phyloP scores from a whole-genome alignment of 2,329 filamentous ascomycete genomes.

The Myotisia sp. region DNA sequence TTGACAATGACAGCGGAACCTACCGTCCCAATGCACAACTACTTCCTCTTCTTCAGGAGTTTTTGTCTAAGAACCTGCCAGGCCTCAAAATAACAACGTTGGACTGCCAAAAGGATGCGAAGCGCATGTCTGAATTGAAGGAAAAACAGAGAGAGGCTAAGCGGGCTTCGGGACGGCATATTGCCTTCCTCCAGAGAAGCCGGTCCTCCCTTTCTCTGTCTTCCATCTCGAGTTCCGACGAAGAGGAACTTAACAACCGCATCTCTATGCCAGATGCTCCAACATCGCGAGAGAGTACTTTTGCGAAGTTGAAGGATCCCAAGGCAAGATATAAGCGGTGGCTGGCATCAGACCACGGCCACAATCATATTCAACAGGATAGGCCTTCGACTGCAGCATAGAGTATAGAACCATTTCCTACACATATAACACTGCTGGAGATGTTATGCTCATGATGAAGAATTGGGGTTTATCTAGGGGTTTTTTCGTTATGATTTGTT shows the following conservation, averaged over 20 bases:
- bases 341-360: conserved; percentile 5
- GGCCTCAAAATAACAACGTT: conserved; percentile 60
- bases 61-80: conserved; percentile 58
- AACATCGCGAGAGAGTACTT: conserved; percentile 1
- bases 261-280: background rate
- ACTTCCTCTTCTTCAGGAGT: conserved; percentile 56
- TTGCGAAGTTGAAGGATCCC: conserved; percentile 5
- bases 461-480: too few relatives aligned
- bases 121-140: conserved; percentile 62
- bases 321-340: conserved; percentile 10
- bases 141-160: conserved; percentile 58
- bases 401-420: too few relatives aligned
- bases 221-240: conserved; percentile 41
- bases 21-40: conserved; percentile 73
- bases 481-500: too few relatives aligned
- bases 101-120: conserved; percentile 58
- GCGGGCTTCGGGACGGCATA: conserved; percentile 44
- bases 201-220: conserved; percentile 25
- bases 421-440: too few relatives aligned
- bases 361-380: too few relatives aligned
- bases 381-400: too few relatives aligned
- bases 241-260: conserved; percentile 40
- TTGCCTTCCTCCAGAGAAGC: conserved; percentile 39
- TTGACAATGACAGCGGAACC: conserved; percentile 90
- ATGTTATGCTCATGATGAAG: too few relatives aligned